phyloP scores from a whole-genome alignment of 176 grass and related monocot genomes.

The Oryza australiensis region DNA sequence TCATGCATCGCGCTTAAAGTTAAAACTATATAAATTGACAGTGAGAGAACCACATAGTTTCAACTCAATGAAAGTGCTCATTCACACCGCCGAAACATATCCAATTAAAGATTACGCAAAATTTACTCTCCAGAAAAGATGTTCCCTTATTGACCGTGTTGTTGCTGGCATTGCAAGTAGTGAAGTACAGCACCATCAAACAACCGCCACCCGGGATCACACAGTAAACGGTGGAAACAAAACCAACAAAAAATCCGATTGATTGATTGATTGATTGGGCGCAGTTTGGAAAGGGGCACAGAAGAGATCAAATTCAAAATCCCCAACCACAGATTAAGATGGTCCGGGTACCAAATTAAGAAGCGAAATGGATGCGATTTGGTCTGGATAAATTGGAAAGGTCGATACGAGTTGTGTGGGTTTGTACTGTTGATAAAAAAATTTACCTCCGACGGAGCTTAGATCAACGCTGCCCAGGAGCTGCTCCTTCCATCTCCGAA shows the following conservation, averaged over 20 bases:
- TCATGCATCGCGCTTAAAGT: not conserved
- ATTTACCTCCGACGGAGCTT: conserved; percentile 57
- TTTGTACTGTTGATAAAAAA: not conserved
- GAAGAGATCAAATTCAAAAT: not conserved
- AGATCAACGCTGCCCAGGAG: conserved; percentile 44
- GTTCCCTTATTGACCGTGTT: not conserved
- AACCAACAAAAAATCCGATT: not conserved
- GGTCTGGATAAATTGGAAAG: not conserved
- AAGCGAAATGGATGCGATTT: not conserved
- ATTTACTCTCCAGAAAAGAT: not conserved
- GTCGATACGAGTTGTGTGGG: not conserved
- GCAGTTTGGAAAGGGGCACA: not conserved
- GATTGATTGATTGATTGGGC: not conserved
- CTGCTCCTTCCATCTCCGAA: conserved; percentile 56
- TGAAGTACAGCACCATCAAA: not conserved
- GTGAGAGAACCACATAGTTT: not conserved
- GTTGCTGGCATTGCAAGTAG: not conserved
- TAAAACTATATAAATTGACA: not conserved
- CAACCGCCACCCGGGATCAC: not conserved
- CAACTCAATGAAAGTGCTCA: not conserved
- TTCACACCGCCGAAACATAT: not conserved
- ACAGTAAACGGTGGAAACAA: not conserved
- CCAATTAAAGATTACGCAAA: not conserved
- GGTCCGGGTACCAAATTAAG: not conserved
- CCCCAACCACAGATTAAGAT: not conserved